Evolutionary conservation across 768 basidiomycete genomes (phyloP).

Genomic region (Lactarius sp.): DNA sequence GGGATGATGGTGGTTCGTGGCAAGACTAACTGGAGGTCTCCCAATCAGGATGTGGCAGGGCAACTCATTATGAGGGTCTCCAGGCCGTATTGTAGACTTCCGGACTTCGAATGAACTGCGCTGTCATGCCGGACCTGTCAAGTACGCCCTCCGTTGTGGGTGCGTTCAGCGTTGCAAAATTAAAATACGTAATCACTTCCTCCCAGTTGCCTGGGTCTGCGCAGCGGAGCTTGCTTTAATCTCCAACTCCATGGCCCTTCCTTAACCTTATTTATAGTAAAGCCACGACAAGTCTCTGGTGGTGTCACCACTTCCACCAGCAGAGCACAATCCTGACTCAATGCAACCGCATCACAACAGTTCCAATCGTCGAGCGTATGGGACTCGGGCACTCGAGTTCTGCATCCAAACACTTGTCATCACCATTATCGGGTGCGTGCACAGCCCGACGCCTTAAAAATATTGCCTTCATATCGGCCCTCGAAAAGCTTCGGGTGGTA

Average conservation of each 20-base stretch:
- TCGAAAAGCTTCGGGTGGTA: slow-evolving; percentile 19
- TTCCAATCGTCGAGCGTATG: neutral
- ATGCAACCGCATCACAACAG: slow-evolving; percentile 5
- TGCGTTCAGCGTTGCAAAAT: no score
- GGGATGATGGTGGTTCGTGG: neutral
- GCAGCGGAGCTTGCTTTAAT: no score
- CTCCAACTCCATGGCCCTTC: no score
- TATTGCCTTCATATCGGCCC: neutral
- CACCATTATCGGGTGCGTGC: slow-evolving; percentile 22
- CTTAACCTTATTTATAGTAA: no score
- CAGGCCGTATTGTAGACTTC: neutral
- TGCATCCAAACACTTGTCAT: slow-evolving; percentile 19
- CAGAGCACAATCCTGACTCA: neutral
- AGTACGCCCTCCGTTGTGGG: neutral
- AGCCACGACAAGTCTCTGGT: no score
- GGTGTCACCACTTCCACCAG: no score
- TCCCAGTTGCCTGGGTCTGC: no score
- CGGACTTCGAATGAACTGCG: neutral
- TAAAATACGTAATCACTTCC: slow-evolving; percentile 7
- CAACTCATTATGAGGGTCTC: slow-evolving; percentile 2
- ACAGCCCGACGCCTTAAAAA: no score
- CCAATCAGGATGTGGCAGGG: neutral
- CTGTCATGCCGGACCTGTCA: neutral
- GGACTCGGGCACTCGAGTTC: slow-evolving; percentile 5
- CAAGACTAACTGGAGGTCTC: neutral